These are phyloP conservation scores for Nitzschia inconspicua DNA, from an alignment of 108 stramenopile genomes.

Conservation along the genomic window DNA sequence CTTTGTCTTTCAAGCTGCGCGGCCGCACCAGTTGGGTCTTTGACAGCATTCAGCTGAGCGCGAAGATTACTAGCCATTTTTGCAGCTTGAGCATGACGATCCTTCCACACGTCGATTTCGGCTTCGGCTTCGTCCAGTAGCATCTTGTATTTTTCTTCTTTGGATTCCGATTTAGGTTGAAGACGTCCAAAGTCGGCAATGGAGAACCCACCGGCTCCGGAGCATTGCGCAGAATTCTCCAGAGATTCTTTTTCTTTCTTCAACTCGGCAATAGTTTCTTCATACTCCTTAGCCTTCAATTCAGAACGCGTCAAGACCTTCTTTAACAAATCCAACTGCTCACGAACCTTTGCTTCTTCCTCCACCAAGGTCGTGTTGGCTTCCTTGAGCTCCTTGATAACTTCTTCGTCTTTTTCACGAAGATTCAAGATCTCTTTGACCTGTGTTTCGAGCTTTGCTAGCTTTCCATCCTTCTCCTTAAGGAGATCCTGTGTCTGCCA, in stretches of 20 bases:
- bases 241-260: conserved; percentile 4
- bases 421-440: conserved; percentile 10
- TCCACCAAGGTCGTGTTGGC: conserved; percentile 19
- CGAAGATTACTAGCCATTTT: background rate
- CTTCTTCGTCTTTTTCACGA: conserved; percentile 2
- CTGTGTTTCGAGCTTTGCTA: conserved; percentile 16
- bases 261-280: conserved; percentile 13
- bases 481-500: conserved; percentile 23
- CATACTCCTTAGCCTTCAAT: conserved; percentile 22
- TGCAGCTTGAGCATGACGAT: background rate
- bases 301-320: conserved; percentile 22
- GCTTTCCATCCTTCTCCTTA: background rate
- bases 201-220: background rate
- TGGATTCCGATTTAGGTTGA: background rate
- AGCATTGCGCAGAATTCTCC: background rate
- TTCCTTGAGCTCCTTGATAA: conserved; percentile 2
- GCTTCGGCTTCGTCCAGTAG: background rate
- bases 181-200: conserved; percentile 1
- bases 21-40: conserved; percentile 1
- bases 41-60: background rate
- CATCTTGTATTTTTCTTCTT: conserved; percentile 3
- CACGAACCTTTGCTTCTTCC: conserved; percentile 19
- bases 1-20: background rate
- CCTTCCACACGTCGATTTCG: conserved; percentile 10
- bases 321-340: conserved; percentile 22